Conservation (phyloP, 176 grass and related monocot genomes). For the Oropetium thomaeum region DNA sequence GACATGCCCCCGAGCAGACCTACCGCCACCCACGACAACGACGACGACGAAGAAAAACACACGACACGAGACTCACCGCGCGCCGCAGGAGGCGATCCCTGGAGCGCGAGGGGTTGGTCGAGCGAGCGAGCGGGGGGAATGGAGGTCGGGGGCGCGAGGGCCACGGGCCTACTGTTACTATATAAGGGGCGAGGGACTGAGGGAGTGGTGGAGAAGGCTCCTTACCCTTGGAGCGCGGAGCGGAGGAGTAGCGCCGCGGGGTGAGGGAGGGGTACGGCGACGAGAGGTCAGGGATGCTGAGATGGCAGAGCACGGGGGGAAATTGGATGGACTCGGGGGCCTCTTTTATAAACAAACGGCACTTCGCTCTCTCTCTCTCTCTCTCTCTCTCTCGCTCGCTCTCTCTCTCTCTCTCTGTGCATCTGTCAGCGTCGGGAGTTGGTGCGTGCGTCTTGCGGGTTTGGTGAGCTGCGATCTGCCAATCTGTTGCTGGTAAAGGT, state of each 20-base stretch:
- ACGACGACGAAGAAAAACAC: too few species aligned
- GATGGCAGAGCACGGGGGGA: constrained; percentile 27
- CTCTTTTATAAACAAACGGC: constrained; percentile 48
- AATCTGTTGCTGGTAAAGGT: too few species aligned
- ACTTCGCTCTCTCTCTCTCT: neutral
- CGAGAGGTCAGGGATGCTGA: neutral
- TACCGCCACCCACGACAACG: neutral
- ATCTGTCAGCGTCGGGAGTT: neutral
- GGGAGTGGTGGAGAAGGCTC: constrained; percentile 27
- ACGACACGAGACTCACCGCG: constrained; percentile 7
- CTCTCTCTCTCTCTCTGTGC: neutral
- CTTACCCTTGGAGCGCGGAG: constrained; percentile 45
- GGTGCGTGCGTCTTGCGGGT: neutral
- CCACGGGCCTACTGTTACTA: neutral
- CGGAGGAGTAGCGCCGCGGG: constrained; percentile 23
- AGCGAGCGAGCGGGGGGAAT: neutral
- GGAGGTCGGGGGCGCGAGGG: neutral
- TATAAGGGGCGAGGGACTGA: neutral
- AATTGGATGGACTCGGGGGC: neutral
- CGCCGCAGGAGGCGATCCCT: constrained; percentile 14
- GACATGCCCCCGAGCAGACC: neutral
- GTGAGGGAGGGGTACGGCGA: neutral
- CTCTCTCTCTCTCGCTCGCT: neutral
- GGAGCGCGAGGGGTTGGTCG: neutral
- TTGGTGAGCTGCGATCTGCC: neutral